Evolutionary conservation across 2,329 filamentous ascomycete genomes (phyloP), one percentile per base, ranked within the genome.

Genomic region (Diaporthe ampelina): DNA sequence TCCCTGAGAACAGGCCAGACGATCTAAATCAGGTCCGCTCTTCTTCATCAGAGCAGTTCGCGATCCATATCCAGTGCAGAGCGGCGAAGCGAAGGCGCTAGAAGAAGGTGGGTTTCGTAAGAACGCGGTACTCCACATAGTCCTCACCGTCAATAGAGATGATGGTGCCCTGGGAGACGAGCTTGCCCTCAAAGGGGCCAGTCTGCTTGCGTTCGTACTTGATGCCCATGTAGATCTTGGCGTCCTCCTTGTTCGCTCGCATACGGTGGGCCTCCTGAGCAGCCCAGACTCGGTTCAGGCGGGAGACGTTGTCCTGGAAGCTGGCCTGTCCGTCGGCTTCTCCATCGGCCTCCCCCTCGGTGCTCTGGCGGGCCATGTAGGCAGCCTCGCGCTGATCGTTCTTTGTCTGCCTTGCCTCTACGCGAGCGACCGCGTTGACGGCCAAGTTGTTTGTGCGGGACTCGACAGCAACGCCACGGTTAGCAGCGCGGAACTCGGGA

Each of bases 131-230:
- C 80, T 92, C 91, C 45, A 93, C 90, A 75, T 91, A 93, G 76
- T 92, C 91, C 79, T 92, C 91, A 29, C 90, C 91, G 74, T 92
- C 90, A 74, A 93, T 92, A 63, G 84, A 91, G 78, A 92, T 87
- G 29, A 92, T 90, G 13, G 87, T 88, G 7, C 90, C 89, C 75
- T 90, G 87, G 61, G 89, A 91, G 40, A 91, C 90, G n/a, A 92
- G 86, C 79, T 91, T 91, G 32, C 90, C 91, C 76, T 87, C 84
- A 74, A 92, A 92, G 0, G 90, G 90, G 0, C 91, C 91, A 5
- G 82, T 90, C 43, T 86, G 81, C 82, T 91, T 92, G 71, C 90
- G 87, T 81, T 91, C 89, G 77, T 92, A 93, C 79, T 90, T 91
- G 79, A 91, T 83, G 32, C 90, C 90, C 35, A 86, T 85, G 77